phyloP scores from a whole-genome alignment of 306 rosid species.

The Sicyos baderoa region DNA sequence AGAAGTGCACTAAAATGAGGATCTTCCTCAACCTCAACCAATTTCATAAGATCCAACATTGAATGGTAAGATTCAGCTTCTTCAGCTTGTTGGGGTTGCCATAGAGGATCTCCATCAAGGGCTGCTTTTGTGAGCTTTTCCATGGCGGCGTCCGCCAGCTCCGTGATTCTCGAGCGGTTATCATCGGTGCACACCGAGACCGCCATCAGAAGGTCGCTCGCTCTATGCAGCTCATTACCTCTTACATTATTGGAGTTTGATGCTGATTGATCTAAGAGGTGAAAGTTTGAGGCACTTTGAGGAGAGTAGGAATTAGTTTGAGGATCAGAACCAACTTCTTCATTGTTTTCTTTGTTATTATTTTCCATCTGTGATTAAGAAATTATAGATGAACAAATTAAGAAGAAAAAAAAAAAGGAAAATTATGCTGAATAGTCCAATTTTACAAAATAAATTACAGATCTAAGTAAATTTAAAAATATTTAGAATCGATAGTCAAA shows the following conservation, averaged over 20 bases:
- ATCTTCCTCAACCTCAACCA: slow-evolving; percentile 38
- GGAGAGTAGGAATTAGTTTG: slow-evolving; percentile 1
- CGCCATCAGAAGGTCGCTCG: slow-evolving; percentile 50
- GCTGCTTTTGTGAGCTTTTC: slow-evolving; percentile 46
- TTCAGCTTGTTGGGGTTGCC: slow-evolving; percentile 23
- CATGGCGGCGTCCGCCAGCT: slow-evolving; percentile 60
- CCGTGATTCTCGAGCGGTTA: slow-evolving; percentile 39
- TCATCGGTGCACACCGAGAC: slow-evolving; percentile 35
- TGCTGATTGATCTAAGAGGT: slow-evolving; percentile 10
- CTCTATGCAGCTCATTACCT: slow-evolving; percentile 24
- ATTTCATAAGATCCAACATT: slow-evolving; percentile 27
- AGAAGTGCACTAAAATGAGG: slow-evolving; percentile 22
- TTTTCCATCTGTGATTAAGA: neutral
- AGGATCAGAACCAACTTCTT: slow-evolving; percentile 11
- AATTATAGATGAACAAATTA: no score
- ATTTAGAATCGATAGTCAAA: no score
- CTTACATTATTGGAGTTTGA: slow-evolving; percentile 11
- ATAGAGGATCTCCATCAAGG: slow-evolving; percentile 27
- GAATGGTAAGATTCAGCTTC: slow-evolving; percentile 21
- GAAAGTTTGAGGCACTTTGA: slow-evolving; percentile 5
- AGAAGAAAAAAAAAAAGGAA: no score
- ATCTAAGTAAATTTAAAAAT: no score
- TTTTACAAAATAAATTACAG: no score
- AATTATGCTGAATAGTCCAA: no score
- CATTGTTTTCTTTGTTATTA: neutral